Evolutionary conservation across 495 filamentous ascomycete genomes (phyloP), one percentile per base, ranked within the genome.

Genomic region (Bacidia gigantensis): DNA sequence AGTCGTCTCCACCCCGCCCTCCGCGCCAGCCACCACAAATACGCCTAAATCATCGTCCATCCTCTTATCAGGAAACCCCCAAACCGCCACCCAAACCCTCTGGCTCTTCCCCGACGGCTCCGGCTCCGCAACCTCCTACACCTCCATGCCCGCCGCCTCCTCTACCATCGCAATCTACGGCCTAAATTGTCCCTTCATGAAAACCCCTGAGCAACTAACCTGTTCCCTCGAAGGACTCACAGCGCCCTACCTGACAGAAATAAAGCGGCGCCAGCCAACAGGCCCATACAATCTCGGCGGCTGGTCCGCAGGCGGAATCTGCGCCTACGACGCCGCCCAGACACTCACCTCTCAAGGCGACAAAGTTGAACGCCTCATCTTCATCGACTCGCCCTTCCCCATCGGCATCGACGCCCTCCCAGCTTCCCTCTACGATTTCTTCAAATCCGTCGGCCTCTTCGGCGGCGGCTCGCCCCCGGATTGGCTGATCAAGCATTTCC

Each of bases 251-350:
- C 64, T 82, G 9, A 72, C 77, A 23, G 72, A 83, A 59, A 81
- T 85, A 54, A 81, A 77, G 5, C 77, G 85, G 56, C 79, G 84
- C 46, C 73, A 87, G 66, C 79, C 87, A 0, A 74, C 81, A 42
- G 87, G 87, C 0, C 79, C 79, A 3, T 83, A 83, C 65, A 69
- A 73, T 55, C 66, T 83, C 25, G 79, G 78, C 48, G 82, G 74
- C 14, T 95, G 88, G 88, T 87, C 82, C 21, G 87, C 86, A 9
- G 88, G 88, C 50, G 88, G 88, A 44, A 83, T 92, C 23, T 80
- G 87, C 56, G 88, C 89, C 24, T 95, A 86, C 62, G 86, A 92
- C 62, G 82, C 84, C 23, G 79, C 80, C 23, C 77, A 78, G 49
- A 79, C 87, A 53, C 72, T 93, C n/a, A 49, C 62, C 14, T 23